Base-by-base conservation (phyloP, 2,329 filamentous ascomycete species). In the Elsinoe batatas region DNA sequence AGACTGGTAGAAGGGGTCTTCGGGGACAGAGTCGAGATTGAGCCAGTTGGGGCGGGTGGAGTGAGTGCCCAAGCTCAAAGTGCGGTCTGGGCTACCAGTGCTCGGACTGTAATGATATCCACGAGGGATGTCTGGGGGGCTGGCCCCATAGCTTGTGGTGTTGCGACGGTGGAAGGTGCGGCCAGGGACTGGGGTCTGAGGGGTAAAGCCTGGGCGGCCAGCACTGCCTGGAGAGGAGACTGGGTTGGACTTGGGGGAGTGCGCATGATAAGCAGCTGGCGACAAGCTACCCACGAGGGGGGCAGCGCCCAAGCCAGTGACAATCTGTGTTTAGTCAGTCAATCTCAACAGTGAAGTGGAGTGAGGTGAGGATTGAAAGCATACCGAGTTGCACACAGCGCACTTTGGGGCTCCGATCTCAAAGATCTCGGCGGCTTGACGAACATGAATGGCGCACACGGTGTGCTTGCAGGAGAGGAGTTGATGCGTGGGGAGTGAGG, bases 1-100 rank as follows among this genome's bases (percentile, higher is more conserved):
- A 4, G 12, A 36, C 15, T 53, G 18, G 15, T 47, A 33, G 40
- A 53, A 53, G 13, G 56, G 56, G 36, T 53, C 55, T n/a, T 55
- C 53, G 5, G 30, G 30, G n/a, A 35, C 7, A 13, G n/a, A 22
- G 40, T 22, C 20, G 17, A 11, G n/a, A 11, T 22, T 44, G 40
- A 22, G 8, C 35, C 12, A 53, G 11, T 26, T 13, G 32, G 44
- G 49, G 22, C 36, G 43, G 15, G 7, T n/a, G 7, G 38, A 36
- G 18, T 26, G 12, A 12, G 40, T 17, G 6, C 43, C 18, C 36
- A 35, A 6, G 33, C 54, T 53, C 22, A 38, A 17, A 20, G 20
- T 20, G 11, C 32, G 35, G 15, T 44, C 40, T 3, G 40, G 40
- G 26, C 40, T 44, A n/a, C 40, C 18, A 26, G 15, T 20, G 12